Conservation (phyloP, 495 filamentous ascomycete species). For the Podospora pseudocomata region DNA sequence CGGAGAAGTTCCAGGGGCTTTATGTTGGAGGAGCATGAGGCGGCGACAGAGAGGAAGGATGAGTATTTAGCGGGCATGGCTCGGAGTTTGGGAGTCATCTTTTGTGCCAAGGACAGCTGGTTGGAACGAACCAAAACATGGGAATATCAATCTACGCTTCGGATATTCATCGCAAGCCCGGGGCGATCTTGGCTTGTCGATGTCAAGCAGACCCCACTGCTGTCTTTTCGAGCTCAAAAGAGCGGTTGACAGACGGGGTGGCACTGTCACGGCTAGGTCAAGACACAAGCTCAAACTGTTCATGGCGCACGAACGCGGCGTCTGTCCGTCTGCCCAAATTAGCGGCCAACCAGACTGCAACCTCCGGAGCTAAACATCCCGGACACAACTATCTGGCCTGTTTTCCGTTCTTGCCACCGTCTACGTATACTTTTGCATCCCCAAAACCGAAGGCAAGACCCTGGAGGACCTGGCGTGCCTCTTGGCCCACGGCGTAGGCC, state of each 20-base stretch:
- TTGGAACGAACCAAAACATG: background rate
- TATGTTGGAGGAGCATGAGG: constrained; percentile 30
- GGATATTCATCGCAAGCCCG: background rate
- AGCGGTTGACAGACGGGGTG: background rate
- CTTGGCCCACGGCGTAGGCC: constrained; percentile 4
- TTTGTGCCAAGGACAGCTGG: background rate
- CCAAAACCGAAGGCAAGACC: constrained; percentile 72
- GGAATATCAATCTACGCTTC: background rate
- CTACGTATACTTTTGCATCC: constrained; percentile 69
- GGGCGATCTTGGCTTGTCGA: background rate
- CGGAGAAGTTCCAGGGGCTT: constrained; percentile 49
- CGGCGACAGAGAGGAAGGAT: background rate
- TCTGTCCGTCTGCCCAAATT: background rate
- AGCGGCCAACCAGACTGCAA: background rate
- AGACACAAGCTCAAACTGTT: background rate
- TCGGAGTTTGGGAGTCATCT: background rate
- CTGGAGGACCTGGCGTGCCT: constrained; percentile 66
- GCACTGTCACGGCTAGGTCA: background rate
- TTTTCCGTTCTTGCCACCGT: constrained; percentile 52
- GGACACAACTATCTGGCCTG: background rate
- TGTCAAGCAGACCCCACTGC: background rate
- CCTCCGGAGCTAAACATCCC: background rate
- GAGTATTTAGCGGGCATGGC: background rate
- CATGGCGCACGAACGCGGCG: background rate
- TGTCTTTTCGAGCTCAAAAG: background rate